Conservation (phyloP, 495 filamentous ascomycete genomes). For the Elasticomyces elasticus region DNA sequence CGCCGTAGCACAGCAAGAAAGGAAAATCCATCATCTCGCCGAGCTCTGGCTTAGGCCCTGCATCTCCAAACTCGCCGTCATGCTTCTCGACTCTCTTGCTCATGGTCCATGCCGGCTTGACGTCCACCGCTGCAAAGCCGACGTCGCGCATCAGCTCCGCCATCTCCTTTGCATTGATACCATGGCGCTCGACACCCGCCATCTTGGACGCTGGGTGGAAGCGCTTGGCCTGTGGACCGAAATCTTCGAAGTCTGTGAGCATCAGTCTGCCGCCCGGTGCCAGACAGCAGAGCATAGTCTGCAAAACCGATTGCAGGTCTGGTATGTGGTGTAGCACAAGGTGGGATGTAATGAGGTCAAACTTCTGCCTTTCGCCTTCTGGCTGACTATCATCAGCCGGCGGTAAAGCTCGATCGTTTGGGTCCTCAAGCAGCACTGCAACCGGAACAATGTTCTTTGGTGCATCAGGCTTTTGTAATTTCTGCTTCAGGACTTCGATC, state of each 20-base stretch:
- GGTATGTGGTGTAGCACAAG: slow-evolving; percentile 48
- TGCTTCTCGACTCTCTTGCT: slow-evolving; percentile 36
- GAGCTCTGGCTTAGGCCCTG: slow-evolving; percentile 18
- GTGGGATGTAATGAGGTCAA: slow-evolving; percentile 43
- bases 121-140: slow-evolving; percentile 39
- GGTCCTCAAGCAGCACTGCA: slow-evolving; percentile 29
- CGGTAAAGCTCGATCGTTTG: slow-evolving; percentile 22
- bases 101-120: slow-evolving; percentile 38
- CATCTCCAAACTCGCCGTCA: slow-evolving; percentile 21
- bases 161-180: slow-evolving; percentile 36
- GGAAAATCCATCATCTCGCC: slow-evolving; percentile 38
- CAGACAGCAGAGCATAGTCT: slow-evolving; percentile 36
- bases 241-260: slow-evolving; percentile 50
- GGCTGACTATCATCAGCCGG: not conserved
- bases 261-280: slow-evolving; percentile 37
- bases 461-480: slow-evolving; percentile 23
- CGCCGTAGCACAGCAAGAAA: slow-evolving; percentile 43
- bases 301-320: slow-evolving; percentile 33
- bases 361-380: slow-evolving; percentile 25
- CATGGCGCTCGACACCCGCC: slow-evolving; percentile 46
- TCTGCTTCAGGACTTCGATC: slow-evolving; percentile 40
- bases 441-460: slow-evolving; percentile 22
- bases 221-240: slow-evolving; percentile 40
- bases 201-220: slow-evolving; percentile 45
- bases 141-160: slow-evolving; percentile 33